phyloP scores from a whole-genome alignment of 1,139 yeast species.

The Saccharomyces hybrid region DNA sequence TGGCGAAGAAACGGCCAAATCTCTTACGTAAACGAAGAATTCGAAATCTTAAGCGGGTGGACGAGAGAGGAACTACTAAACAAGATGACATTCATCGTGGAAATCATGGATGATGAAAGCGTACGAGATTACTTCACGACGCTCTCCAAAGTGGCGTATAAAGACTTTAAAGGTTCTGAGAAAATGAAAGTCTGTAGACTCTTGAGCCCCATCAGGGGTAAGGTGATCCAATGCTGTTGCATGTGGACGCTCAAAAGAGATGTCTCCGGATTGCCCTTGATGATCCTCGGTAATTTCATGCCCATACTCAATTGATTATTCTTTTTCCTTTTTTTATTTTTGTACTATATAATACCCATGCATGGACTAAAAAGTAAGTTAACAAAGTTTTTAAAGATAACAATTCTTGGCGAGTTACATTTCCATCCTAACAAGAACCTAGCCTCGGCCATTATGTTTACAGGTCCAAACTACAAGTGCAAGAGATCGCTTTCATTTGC shows the following conservation, averaged over 20 bases:
- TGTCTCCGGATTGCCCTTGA: conserved; percentile 91
- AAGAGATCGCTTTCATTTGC: too few species aligned
- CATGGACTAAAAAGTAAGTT: background rate
- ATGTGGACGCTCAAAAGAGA: conserved; percentile 91
- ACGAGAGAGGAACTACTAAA: conserved; percentile 56
- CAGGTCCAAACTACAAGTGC: too few species aligned
- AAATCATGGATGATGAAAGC: conserved; percentile 78
- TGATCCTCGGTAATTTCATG: conserved; percentile 87
- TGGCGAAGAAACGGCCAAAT: conserved; percentile 96
- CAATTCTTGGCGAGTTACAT: background rate
- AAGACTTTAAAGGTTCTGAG: conserved; percentile 80
- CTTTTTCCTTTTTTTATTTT: background rate
- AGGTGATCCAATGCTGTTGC: conserved; percentile 60
- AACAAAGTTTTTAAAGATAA: background rate
- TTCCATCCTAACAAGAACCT: too few species aligned
- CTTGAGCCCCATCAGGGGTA: conserved; percentile 29
- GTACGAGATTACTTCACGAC: conserved; percentile 83
- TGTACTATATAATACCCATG: background rate
- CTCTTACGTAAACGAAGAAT: conserved; percentile 89
- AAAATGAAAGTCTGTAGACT: conserved; percentile 57
- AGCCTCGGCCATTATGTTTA: too few species aligned
- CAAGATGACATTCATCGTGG: conserved; percentile 71
- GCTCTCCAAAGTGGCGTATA: conserved; percentile 80
- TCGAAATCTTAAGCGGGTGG: conserved; percentile 89
- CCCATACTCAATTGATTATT: conserved; percentile 36